These are phyloP conservation scores for Corylus avellana DNA, from an alignment of 306 rosid species.

Conservation along the genomic window DNA sequence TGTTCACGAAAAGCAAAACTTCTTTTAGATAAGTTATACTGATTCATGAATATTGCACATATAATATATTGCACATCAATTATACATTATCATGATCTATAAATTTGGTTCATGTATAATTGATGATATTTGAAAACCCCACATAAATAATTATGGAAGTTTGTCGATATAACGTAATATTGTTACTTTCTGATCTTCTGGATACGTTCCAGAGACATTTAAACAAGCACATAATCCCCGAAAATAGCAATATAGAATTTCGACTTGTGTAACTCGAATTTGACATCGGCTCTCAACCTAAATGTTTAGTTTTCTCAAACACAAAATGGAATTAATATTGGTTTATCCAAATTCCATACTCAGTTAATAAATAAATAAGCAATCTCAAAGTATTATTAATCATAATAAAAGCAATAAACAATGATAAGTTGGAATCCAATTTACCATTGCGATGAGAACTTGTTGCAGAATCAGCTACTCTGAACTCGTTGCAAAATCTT, in stretches of 20 bases:
- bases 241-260: not conserved
- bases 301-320: not conserved
- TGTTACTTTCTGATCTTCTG: not conserved
- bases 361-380: not conserved
- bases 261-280: not conserved
- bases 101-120: not conserved
- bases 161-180: not conserved
- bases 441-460: not conserved
- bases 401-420: not conserved
- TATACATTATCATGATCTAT: not conserved
- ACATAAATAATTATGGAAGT: not conserved
- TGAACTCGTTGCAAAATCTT: not conserved
- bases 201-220: not conserved
- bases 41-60: not conserved
- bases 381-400: too few species aligned
- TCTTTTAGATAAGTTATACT: not conserved
- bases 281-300: not conserved
- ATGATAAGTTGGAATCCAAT: not conserved
- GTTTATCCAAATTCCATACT: not conserved
- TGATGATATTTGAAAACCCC: not conserved
- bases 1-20: too few species aligned
- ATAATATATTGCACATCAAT: too few species aligned
- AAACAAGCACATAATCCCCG: not conserved
- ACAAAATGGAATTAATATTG: not conserved
- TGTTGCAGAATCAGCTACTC: not conserved